Percentiles rank a stretch among this genome's conserved stretches.
Evolutionary conservation across 495 filamentous ascomycete genomes (phyloP).

Genomic region (Penicillium lividum): DNA sequence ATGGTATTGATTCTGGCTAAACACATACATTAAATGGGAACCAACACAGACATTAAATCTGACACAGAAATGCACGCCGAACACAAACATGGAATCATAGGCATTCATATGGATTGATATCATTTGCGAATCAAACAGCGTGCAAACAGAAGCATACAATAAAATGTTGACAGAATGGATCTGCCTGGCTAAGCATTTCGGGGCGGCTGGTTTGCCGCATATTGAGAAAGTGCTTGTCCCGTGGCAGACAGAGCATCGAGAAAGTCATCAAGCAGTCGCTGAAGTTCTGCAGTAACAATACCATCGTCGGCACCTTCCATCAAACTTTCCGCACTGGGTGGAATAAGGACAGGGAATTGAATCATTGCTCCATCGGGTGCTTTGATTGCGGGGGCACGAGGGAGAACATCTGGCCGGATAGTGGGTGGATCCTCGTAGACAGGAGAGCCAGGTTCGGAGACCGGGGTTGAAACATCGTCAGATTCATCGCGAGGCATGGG

Average conservation of each 20-base stretch:
- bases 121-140: not conserved
- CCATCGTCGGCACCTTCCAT: conserved; percentile 36
- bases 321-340: conserved; percentile 37
- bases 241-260: conserved; percentile 39
- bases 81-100: not conserved
- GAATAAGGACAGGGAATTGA: conserved; percentile 35
- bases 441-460: conserved; percentile 33
- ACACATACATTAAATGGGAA: not conserved
- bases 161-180: not conserved
- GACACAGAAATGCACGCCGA: not conserved
- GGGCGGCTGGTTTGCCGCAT: not conserved
- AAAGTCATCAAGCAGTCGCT: conserved; percentile 42
- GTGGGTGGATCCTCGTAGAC: conserved; percentile 32
- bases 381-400: conserved; percentile 1
- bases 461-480: conserved; percentile 8
- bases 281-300: conserved; percentile 37
- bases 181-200: not conserved
- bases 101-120: not conserved
- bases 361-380: conserved; percentile 19
- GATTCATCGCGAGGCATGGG: conserved; percentile 19
- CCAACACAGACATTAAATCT: not conserved
- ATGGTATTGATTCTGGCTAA: not conserved
- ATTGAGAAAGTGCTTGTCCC: conserved; percentile 33
- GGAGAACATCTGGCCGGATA: conserved; percentile 14
- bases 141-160: not conserved